Base-by-base conservation (phyloP, 2,329 filamentous ascomycete species). In the Beauveria medogensis region DNA sequence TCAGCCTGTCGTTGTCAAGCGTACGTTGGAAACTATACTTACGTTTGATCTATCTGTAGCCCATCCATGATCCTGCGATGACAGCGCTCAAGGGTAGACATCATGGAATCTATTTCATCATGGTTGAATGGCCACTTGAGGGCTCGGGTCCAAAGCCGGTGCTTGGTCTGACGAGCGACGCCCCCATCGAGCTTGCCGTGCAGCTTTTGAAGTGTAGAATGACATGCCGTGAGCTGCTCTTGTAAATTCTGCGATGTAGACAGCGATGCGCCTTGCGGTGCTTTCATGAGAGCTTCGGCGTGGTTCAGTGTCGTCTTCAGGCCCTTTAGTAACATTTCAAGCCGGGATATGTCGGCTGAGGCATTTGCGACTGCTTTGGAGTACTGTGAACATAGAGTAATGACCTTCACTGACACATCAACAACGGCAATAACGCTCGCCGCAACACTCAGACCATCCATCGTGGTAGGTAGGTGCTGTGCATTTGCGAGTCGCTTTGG, bases 11-110 rank as follows among this genome's bases (percentile, higher is more conserved):
- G 20, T 58, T 5, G 16, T n/a, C 7, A 50, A 5, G 14, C 30
- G 18, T 22, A 30, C 34, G 46, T 50, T 16, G 20, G 22, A 16
- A 5, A 10, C 18, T 14, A 51, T 30, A 30, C 60, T 56, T 24
- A 62, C 60, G 46, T 58, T 40, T 62, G 60, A 46, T 62, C 60
- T 26, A 62, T 51, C 34, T 55, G 55, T 8, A 62, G 55, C 14
- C 55, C 55, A 46, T 58, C 54, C 47, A 62, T 59, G 14, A 62
- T 62, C 8, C 30, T 54, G 10, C 47, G 34, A 53, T 62, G 54
- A 48, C 46, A 47, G 14, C 43, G 60, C 16, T 62, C 55, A 16
- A 62, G 48, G 34, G 12, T 22, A n/a, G 43, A 47, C 37, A 62
- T n/a, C 18, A 26, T 41, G 30, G 54, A 43, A 30, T 57, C 48